A percentile compares a stretch with the other conserved stretches of the same genome.
Conservation (phyloP, 805 yeast species). For the Kodamaea hsintzibuensis region DNA sequence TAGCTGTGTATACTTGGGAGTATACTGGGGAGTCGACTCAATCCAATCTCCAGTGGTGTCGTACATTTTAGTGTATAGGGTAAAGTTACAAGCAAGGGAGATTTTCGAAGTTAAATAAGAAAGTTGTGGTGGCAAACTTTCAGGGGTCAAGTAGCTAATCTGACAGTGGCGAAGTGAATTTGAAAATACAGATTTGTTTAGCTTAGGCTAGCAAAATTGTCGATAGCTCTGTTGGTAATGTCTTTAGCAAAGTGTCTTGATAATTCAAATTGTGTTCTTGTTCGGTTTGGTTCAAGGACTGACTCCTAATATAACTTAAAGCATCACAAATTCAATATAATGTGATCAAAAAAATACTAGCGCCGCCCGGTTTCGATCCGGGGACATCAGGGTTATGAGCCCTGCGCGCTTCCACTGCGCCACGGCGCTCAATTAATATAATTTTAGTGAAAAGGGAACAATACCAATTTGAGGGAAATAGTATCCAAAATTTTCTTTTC, state of each 20-base stretch:
- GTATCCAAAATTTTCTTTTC: too few species aligned
- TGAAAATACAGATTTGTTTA: too few species aligned
- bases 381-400: conserved; percentile 99
- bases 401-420: conserved; percentile 99
- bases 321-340: too few species aligned
- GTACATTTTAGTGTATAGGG: neutral
- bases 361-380: conserved; percentile 96
- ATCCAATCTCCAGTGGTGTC: neutral
- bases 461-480: too few species aligned
- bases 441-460: neutral
- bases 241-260: too few species aligned
- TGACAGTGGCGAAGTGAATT: neutral
- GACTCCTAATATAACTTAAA: too few species aligned
- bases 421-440: conserved; percentile 66
- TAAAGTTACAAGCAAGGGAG: neutral
- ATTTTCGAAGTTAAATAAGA: neutral
- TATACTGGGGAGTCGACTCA: neutral
- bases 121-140: neutral
- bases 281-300: too few species aligned
- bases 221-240: too few species aligned
- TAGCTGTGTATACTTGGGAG: neutral
- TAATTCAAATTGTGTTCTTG: too few species aligned
- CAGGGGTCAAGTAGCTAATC: neutral
- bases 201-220: too few species aligned
- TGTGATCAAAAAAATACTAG: conserved; percentile 47